These are phyloP conservation scores for Lasiosphaeriaceae sp. DNA, from an alignment of 495 filamentous ascomycete genomes.

Conservation along the genomic window DNA sequence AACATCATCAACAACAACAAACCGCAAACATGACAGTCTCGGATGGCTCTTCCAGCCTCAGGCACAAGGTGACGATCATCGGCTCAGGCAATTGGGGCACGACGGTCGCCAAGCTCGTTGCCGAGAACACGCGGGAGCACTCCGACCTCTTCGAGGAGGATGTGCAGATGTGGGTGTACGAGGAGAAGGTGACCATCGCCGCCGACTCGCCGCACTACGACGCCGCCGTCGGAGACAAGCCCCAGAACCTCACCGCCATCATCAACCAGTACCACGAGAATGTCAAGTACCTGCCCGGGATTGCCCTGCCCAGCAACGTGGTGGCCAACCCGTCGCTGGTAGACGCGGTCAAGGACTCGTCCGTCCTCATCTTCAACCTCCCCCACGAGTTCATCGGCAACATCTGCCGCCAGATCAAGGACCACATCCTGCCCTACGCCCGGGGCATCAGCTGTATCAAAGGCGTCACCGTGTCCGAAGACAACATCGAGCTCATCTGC, in stretches of 20 bases:
- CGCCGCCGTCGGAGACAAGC: slow-evolving; percentile 42
- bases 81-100: slow-evolving; percentile 99
- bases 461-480: slow-evolving; percentile 83
- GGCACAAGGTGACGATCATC: slow-evolving; percentile 91
- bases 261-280: slow-evolving; percentile 97
- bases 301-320: slow-evolving; percentile 79
- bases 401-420: slow-evolving; percentile 80
- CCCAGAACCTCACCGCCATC: slow-evolving; percentile 80
- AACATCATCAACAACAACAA: too few relatives aligned
- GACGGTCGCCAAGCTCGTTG: slow-evolving; percentile 93
- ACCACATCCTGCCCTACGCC: slow-evolving; percentile 85
- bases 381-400: slow-evolving; percentile 96
- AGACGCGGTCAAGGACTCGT: slow-evolving; percentile 74
- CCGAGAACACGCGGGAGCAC: slow-evolving; percentile 80
- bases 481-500: slow-evolving; percentile 83
- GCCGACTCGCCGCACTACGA: slow-evolving; percentile 59
- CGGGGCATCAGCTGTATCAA: slow-evolving; percentile 97
- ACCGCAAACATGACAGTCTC: slow-evolving; percentile 27
- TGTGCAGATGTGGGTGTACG: slow-evolving; percentile 97
- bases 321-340: slow-evolving; percentile 84
- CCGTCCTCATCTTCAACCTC: slow-evolving; percentile 92
- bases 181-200: slow-evolving; percentile 78
- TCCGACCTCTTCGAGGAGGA: slow-evolving; percentile 76
- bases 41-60: slow-evolving; percentile 45
- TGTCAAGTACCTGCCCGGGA: slow-evolving; percentile 88